Base-by-base conservation (phyloP, 306 rosid genomes). In the Begonia peltatifolia region DNA sequence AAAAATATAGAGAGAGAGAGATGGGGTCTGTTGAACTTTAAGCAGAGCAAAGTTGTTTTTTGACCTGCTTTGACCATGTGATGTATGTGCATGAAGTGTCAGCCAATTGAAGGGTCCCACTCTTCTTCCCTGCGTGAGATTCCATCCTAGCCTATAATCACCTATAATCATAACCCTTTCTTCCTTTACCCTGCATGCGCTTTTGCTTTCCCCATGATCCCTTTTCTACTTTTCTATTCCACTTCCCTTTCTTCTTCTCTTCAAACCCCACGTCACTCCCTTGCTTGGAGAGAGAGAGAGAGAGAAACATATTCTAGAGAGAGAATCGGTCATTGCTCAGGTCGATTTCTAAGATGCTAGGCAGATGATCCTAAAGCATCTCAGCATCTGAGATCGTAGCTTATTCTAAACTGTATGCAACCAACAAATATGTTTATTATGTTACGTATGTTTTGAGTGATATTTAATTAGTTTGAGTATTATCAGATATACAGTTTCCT, bases 21-120 rank as follows among this genome's bases (percentile, higher is more conserved):
- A n/a, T 20, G 23, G 23, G 23, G 23, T 20, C 23, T 20, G 2
- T 20, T 20, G 23, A 20, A 3, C 23, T 20, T 30, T 7, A 30
- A 30, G 38, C 38, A 30, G 78, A 69, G 64, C 68, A 54, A 65
- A 70, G 84, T 72, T 62, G 69, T 79, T 58, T 82, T 71, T 76
- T 72, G 81, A 85, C 81, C 81, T 74, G 79, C 78, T 72, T 82
- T 86, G 95, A 82, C 93, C 79, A 76, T 79, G 73, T 63, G 69
- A 42, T 55, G 66, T 78, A 78, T 79, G 76, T 83, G 64, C 79
- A 30, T 5, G 38, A 30, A 30, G 8, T 74, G 51, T 63, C 52
- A 63, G 20, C 84, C 90, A 78, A 70, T 71, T 55, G 69, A 17
- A 17, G 17, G 53, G 53, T 13, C 13, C 50, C n/a, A 6, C 15